These are phyloP conservation scores for Elongisporangium undulatum DNA, from an alignment of 352 stramenopile species.

Conservation along the genomic window DNA sequence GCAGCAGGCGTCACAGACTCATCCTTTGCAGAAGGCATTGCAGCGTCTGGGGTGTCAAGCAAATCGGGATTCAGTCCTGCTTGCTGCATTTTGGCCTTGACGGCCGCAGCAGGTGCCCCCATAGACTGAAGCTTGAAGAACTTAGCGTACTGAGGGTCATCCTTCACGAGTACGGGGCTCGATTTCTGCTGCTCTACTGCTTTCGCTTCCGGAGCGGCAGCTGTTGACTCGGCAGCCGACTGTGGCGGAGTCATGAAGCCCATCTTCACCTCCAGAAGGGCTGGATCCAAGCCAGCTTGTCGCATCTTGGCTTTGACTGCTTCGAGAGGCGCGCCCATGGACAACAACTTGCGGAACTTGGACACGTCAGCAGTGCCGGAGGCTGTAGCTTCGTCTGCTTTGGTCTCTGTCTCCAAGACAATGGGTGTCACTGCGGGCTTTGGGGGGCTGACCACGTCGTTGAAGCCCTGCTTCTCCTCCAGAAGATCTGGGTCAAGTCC, in stretches of 20 bases:
- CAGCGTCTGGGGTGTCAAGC: conserved; percentile 56
- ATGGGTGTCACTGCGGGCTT: not conserved
- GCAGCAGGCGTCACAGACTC: not conserved
- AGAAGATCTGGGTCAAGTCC: conserved; percentile 54
- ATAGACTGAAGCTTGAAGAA: conserved; percentile 69
- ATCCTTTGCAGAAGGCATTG: conserved; percentile 17
- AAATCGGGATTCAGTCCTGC: conserved; percentile 84
- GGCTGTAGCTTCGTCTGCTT: not conserved
- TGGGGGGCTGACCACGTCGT: conserved; percentile 31
- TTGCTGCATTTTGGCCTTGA: conserved; percentile 60
- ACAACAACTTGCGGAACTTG: conserved; percentile 63
- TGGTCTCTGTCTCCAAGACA: not conserved
- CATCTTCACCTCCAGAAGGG: conserved; percentile 26
- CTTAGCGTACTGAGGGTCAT: conserved; percentile 56
- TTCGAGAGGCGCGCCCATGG: conserved; percentile 50
- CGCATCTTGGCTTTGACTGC: conserved; percentile 67
- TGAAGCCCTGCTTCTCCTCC: conserved; percentile 32
- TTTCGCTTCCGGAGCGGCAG: not conserved
- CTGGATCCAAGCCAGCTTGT: conserved; percentile 57
- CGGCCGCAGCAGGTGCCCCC: conserved; percentile 40
- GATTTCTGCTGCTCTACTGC: conserved; percentile 1
- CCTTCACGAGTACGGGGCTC: conserved; percentile 25
- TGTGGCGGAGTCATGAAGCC: not conserved
- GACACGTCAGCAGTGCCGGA: conserved; percentile 18
- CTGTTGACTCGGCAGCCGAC: not conserved